Evolutionary conservation across 495 filamentous ascomycete species (phyloP).

Genomic region (Penicillium soppii): DNA sequence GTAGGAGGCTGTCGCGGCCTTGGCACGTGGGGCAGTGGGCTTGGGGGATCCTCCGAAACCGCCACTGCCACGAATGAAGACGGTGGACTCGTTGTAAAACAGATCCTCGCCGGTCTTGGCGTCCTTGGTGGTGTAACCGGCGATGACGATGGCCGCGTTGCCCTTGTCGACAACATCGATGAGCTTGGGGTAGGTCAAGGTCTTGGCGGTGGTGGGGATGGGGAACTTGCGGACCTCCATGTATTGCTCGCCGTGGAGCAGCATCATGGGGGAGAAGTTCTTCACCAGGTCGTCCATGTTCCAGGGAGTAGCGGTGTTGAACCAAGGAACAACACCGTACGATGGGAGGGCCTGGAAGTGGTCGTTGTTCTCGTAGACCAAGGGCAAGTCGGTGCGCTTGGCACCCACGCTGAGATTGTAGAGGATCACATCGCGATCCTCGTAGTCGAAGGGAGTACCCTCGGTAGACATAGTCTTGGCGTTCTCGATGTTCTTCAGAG

Average conservation of each 20-base stretch:
- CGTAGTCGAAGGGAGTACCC: conserved; percentile 78
- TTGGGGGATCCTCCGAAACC: conserved; percentile 89
- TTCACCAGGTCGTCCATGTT: conserved; percentile 80
- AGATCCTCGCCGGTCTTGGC: conserved; percentile 75
- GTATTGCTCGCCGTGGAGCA: conserved; percentile 98
- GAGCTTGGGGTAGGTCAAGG: conserved; percentile 80
- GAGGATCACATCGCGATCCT: conserved; percentile 84
- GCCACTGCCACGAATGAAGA: conserved; percentile 89
- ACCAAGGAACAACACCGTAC: conserved; percentile 91
- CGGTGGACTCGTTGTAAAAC: conserved; percentile 93
- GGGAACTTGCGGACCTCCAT: conserved; percentile 93
- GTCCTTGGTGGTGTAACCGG: conserved; percentile 79
- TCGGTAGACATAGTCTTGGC: conserved; percentile 69
- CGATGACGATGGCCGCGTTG: conserved; percentile 80
- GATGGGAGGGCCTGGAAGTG: conserved; percentile 92
- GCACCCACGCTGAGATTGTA: conserved; percentile 96
- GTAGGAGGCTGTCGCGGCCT: conserved; percentile 75
- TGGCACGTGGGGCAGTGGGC: conserved; percentile 63
- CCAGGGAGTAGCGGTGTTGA: conserved; percentile 81
- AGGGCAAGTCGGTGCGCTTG: conserved; percentile 83
- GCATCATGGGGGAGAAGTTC: conserved; percentile 98
- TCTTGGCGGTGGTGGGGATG: conserved; percentile 81
- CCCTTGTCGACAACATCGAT: conserved; percentile 97
- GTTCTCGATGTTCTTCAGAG: conserved; percentile 70
- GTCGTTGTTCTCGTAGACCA: conserved; percentile 86